phyloP scores from a whole-genome alignment of 2,329 filamentous ascomycete genomes.

The Didymella keratinophila region DNA sequence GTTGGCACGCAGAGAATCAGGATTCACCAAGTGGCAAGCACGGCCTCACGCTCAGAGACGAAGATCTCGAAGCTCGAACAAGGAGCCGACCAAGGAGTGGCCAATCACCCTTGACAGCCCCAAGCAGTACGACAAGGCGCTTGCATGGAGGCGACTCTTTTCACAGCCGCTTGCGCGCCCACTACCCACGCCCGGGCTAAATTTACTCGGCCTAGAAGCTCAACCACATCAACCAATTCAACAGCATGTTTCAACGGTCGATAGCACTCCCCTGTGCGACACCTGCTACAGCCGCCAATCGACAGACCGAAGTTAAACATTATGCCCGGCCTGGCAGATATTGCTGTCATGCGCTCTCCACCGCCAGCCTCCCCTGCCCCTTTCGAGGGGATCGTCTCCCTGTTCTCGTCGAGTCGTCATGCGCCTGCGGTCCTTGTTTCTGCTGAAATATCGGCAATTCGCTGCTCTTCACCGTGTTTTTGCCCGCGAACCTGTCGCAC shows the following conservation, averaged over 20 bases:
- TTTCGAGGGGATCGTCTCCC: slow-evolving; percentile 11
- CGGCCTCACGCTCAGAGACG: slow-evolving; percentile 21
- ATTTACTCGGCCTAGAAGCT: slow-evolving; percentile 31
- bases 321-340: slow-evolving; percentile 5
- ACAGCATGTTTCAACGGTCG: slow-evolving; percentile 32
- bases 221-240: slow-evolving; percentile 20
- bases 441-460: slow-evolving; percentile 19
- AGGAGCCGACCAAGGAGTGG: slow-evolving; percentile 19
- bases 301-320: slow-evolving; percentile 5
- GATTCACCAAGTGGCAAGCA: slow-evolving; percentile 19
- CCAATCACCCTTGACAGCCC: slow-evolving; percentile 25
- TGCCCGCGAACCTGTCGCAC: slow-evolving; percentile 8
- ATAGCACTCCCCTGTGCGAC: slow-evolving; percentile 16
- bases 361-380: slow-evolving; percentile 16
- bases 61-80: slow-evolving; percentile 31
- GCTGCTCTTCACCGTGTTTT: slow-evolving; percentile 7
- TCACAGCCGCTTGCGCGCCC: slow-evolving; percentile 34
- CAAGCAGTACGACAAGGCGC: slow-evolving; percentile 26
- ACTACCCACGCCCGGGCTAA: slow-evolving; percentile 32
- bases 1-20: slow-evolving; percentile 12
- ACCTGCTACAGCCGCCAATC: slow-evolving; percentile 11
- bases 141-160: slow-evolving; percentile 32
- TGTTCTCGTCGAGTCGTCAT: slow-evolving; percentile 21
- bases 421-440: slow-evolving; percentile 12
- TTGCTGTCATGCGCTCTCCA: slow-evolving; percentile 15